phyloP scores from a whole-genome alignment of 371 early-diverging fungal genomes.

The Dichotomocladium elegans region DNA sequence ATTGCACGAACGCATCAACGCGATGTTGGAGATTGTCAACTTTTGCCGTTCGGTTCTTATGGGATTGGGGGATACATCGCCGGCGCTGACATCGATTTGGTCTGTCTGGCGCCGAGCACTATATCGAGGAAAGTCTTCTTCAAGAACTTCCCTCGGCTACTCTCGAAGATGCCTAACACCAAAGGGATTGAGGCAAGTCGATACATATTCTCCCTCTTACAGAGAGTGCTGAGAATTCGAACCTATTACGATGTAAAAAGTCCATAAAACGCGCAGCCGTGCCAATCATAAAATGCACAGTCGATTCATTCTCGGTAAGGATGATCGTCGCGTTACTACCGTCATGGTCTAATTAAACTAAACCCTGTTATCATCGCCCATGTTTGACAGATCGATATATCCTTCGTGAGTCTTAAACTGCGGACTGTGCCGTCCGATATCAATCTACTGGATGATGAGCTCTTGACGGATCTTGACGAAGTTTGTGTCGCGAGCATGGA shows the following conservation, averaged over 20 bases:
- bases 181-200: slow-evolving; percentile 27
- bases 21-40: slow-evolving; percentile 11
- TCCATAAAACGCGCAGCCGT: slow-evolving; percentile 26
- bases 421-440: slow-evolving; percentile 9
- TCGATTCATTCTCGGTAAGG: slow-evolving; percentile 28
- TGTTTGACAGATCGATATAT: slow-evolving; percentile 32
- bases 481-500: slow-evolving; percentile 38
- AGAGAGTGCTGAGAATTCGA: not conserved
- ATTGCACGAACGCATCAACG: not conserved
- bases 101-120: slow-evolving; percentile 17
- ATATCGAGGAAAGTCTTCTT: slow-evolving; percentile 21
- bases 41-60: slow-evolving; percentile 41
- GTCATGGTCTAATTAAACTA: no score
- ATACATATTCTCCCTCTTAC: not conserved
- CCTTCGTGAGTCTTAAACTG: slow-evolving; percentile 28
- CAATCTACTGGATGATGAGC: slow-evolving; percentile 26
- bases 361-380: no score
- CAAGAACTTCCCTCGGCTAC: slow-evolving; percentile 8
- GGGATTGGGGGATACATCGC: slow-evolving; percentile 27
- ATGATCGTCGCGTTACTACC: not conserved
- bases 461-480: slow-evolving; percentile 22
- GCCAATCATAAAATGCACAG: slow-evolving; percentile 37
- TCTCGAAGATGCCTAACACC: slow-evolving; percentile 7
- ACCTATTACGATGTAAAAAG: slow-evolving; percentile 3
- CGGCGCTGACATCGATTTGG: slow-evolving; percentile 40